These are phyloP conservation scores for Cladosporium velox DNA, from an alignment of 2,329 filamentous ascomycete genomes.

Conservation along the genomic window DNA sequence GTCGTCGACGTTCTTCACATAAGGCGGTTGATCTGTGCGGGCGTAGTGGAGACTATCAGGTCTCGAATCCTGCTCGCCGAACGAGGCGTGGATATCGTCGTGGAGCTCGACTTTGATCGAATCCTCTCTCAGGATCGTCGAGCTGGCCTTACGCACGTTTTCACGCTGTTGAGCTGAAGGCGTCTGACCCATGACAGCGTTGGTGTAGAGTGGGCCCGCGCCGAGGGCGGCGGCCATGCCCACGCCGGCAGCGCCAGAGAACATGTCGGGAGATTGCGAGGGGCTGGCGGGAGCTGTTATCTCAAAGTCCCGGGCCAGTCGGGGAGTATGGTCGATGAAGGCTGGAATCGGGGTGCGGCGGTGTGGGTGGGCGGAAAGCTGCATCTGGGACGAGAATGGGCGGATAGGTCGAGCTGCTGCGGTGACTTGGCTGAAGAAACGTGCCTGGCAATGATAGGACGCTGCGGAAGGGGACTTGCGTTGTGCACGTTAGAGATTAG, in stretches of 20 bases:
- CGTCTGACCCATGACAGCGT: constrained; percentile 35
- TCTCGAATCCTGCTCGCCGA: constrained; percentile 19
- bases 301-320: constrained; percentile 28
- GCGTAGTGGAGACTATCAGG: constrained; percentile 29
- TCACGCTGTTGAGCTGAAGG: constrained; percentile 30
- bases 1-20: constrained; percentile 27
- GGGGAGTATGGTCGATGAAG: constrained; percentile 41
- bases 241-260: constrained; percentile 24
- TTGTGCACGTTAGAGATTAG: constrained; percentile 5
- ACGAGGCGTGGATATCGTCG: constrained; percentile 17
- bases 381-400: constrained; percentile 36
- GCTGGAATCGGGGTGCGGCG: constrained; percentile 31
- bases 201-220: constrained; percentile 27
- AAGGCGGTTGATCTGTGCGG: constrained; percentile 33
- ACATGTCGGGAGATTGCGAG: constrained; percentile 35
- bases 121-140: constrained; percentile 31
- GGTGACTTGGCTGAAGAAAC: constrained; percentile 11
- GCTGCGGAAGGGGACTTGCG: neutral
- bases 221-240: constrained; percentile 27
- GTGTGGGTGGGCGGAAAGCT: constrained; percentile 35
- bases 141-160: constrained; percentile 29
- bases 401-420: constrained; percentile 8
- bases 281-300: constrained; percentile 30
- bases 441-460: constrained; percentile 17
- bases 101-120: constrained; percentile 31